Evolutionary conservation across 2,329 filamentous ascomycete genomes (phyloP), one percentile per base, ranked within the genome.

Genomic region (Neofusicoccum kwambonambiense): DNA sequence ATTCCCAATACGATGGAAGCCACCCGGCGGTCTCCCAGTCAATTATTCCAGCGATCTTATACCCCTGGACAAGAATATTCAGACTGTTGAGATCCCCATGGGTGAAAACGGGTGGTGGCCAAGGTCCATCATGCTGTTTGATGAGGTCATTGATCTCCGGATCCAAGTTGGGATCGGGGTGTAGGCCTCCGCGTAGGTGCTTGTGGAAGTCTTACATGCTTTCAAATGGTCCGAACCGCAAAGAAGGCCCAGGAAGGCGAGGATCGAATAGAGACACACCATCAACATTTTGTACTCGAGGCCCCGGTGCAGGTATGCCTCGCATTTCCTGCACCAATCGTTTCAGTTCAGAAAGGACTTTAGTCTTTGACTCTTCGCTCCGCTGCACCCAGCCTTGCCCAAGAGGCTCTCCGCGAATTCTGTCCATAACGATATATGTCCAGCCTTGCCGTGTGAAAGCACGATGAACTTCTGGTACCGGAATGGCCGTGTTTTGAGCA

Each of bases 1-100:
- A 80, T 66, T 82, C 79, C 79, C 78, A 83, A 69, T 81, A 83
- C n/a, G 74, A 71, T 1, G 80, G 81, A 68, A 80, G 83, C 80
- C 79, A 84, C 1, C 80, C 81, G 22, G 78, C 73, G 35, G 76
- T 73, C 68, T 84, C 81, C 81, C 80, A 84, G 66, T 78, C 79
- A 51, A 80, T 67, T 66, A 85, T 81, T 7, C 79, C 81, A 44
- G 79, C 75, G 35, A 86, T 70, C 4, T 76, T 69, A 61, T 80
- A 76, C 4, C 74, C 77, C 6, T 70, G 70, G 49, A 77, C 70
- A 9, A 84, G 66, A 50, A 84, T 80, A 66, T 84, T 84, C 22
- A 70, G 69, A 22, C 74, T 75, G 66, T 76, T 79, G 7, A 87
- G 73, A 69, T 87, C 84, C 3, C 79, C 79, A 72, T 86, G 83